Evolutionary conservation across 805 yeast species (phyloP).

Genomic region (Schwanniomyces polymorphus): DNA sequence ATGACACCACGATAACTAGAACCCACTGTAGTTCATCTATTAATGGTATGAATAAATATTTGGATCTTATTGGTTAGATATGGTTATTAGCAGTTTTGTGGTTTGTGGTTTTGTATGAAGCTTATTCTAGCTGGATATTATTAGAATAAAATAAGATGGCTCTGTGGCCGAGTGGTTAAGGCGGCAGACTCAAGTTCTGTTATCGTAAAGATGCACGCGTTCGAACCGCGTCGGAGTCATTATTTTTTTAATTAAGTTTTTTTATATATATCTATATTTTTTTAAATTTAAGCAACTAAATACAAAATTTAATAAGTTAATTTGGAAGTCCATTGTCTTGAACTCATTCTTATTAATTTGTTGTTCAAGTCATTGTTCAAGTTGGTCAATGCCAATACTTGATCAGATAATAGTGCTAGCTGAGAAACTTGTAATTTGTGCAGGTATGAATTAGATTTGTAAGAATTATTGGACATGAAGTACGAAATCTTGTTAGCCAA

Average conservation of each 20-base stretch:
- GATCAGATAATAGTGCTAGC: constrained; percentile 29
- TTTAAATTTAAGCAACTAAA: neutral
- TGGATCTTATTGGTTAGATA: no score
- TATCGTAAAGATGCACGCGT: constrained; percentile 14
- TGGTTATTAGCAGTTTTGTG: no score
- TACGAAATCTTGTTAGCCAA: constrained; percentile 23
- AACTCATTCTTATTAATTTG: constrained; percentile 12
- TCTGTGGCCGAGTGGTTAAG: constrained; percentile 15
- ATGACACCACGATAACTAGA: no score
- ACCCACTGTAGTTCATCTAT: no score
- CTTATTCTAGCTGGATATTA: no score
- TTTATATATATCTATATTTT: neutral
- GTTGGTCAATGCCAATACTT: constrained; percentile 22
- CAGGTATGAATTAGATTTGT: constrained; percentile 2
- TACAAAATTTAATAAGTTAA: neutral
- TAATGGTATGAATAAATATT: no score
- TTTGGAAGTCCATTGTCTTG: neutral
- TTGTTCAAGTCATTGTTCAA: constrained; percentile 16
- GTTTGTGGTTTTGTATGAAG: no score
- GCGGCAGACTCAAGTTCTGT: constrained; percentile 14
- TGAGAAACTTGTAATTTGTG: constrained; percentile 23
- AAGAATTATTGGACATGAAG: constrained; percentile 8
- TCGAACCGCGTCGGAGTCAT: constrained; percentile 14
- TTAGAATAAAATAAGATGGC: constrained; percentile 4
- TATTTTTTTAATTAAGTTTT: constrained; percentile 2